Base-by-base conservation (phyloP, 1,284 basidiomycete genomes). In the Puccinia brachypodii region DNA sequence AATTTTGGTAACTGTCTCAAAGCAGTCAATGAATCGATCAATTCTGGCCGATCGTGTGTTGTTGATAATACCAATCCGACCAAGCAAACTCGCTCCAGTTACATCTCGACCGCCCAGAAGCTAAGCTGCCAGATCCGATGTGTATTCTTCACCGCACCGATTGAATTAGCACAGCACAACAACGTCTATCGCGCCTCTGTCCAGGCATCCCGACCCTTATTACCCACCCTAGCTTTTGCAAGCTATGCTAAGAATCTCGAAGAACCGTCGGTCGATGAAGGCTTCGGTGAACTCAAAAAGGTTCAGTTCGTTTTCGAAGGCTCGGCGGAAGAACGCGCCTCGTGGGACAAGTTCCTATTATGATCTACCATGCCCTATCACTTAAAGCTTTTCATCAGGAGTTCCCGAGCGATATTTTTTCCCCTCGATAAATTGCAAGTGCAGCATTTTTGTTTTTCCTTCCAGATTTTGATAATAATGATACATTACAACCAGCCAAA, bases 91-190 rank as follows among this genome's bases (percentile, higher is more conserved):
- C 88, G 0, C 88, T 92, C 0, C 88, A 90, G 1, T 88, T 91
- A 13, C 89, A 92, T 91, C 92, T 81, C 38, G 87, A 82, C 78
- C 14, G 22, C 53, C 14, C 76, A 31, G 47, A 33, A 76, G 28
- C 50, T 80, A 9, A n/a, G 42, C 22, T 75, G 64, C 74, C 22
- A 7, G 14, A 62, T 77, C 60, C 80, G 76, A 25, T 75, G 93
- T 85, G 90, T 95, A 85, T 84, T 89, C 40, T 96, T 96, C 84
- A 88, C 90, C 13, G 91, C 91, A 58, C 90, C 92, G 0, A 84
- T 90, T 33, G 92, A 94, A 73, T 89, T 96, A 2, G 93, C 93
- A 2, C 93, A 91, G 90, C 95, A 96, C 86, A 96, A 96, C 85
- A 95, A 95, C 84, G 86, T 94, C 2, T 96, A 95, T 85, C 90